phyloP scores from a whole-genome alignment of 768 basidiomycete species.

The Fomitopsis serialis region DNA sequence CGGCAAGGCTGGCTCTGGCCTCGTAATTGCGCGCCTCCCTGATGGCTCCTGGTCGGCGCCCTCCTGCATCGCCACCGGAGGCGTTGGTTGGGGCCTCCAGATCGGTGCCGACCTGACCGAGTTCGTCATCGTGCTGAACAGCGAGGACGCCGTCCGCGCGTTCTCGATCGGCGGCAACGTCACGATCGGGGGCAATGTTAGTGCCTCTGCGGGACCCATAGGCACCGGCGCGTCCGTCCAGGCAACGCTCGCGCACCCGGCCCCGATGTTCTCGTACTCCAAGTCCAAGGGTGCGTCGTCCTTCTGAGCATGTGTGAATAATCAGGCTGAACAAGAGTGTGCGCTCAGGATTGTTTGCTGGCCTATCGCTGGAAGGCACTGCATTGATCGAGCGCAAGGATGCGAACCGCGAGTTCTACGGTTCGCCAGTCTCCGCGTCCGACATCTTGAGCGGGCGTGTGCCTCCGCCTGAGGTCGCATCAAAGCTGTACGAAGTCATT shows the following conservation, averaged over 20 bases:
- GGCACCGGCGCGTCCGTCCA: conserved; percentile 92
- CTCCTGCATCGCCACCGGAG: conserved; percentile 94
- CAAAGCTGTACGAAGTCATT: conserved; percentile 89
- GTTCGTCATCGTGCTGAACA: conserved; percentile 96
- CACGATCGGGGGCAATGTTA: conserved; percentile 88
- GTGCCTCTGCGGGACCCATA: conserved; percentile 85
- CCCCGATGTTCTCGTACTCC: conserved; percentile 97
- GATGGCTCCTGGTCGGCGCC: conserved; percentile 98
- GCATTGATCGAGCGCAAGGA: conserved; percentile 93
- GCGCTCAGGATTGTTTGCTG: conserved; percentile 83
- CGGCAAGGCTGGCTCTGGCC: conserved; percentile 88
- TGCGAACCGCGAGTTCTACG: conserved; percentile 95
- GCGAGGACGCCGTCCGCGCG: conserved; percentile 90
- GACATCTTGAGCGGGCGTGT: conserved; percentile 93
- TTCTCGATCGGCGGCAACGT: conserved; percentile 96
- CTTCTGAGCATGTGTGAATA: not conserved
- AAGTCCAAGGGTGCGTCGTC: conserved; percentile 77
- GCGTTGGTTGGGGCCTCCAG: conserved; percentile 92
- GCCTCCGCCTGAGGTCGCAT: conserved; percentile 96
- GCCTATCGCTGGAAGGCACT: conserved; percentile 91
- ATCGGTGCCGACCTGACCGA: conserved; percentile 94
- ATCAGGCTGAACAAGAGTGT: not conserved
- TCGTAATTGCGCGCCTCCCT: conserved; percentile 87
- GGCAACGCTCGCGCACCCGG: conserved; percentile 83
- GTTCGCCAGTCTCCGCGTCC: conserved; percentile 79